Base-by-base conservation (phyloP, 768 basidiomycete genomes). In the Leccinum longicurvipes region DNA sequence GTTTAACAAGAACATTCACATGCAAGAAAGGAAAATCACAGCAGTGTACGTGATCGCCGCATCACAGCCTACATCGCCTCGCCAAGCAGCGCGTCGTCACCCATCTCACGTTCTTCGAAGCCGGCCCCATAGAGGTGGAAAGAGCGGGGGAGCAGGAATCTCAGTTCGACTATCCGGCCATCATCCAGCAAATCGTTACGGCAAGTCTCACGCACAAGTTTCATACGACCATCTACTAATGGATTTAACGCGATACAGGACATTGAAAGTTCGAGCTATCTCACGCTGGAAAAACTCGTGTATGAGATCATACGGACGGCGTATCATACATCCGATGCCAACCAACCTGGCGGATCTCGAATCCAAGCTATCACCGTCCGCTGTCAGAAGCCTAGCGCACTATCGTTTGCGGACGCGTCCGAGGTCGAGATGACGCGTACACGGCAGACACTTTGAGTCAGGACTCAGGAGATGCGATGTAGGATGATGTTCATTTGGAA, bases 331-430 rank as follows among this genome's bases (percentile, higher is more conserved):
- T 74, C 86, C 24, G 86, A 47, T 8, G 19, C 27, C 28, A 19
- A n/a, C 19, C 21, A 34, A 34, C 34, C 3, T 9, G 34, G 17
- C 11, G 41, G 47, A 29, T 21, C 73, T 9, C 70, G 66, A 9
- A 63, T 82, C 0, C 65, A 72, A 15, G 60, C 69, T 3, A 74
- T 86, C 2, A 80, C 79, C 2, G 80, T 83, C 4, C 73, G 79
- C 0, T 77, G 85, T 21, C 80, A 82, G 55, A 92, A 91, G 60
- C 88, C 89, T 0, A 84, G 82, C 52, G 89, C 89, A 0, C 68
- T 91, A 23, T 82, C 83, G 25, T 87, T 83, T 65, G 87, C 85
- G 3, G 71, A 77, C n/a, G 77, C 78, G 1, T 84, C 88, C 0
- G 81, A 79, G 9, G 83, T 91, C 17, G 74, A 81, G 58, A 82